Evolutionary conservation across 495 filamentous ascomycete genomes (phyloP).

Genomic region (Neurospora sublineolata): DNA sequence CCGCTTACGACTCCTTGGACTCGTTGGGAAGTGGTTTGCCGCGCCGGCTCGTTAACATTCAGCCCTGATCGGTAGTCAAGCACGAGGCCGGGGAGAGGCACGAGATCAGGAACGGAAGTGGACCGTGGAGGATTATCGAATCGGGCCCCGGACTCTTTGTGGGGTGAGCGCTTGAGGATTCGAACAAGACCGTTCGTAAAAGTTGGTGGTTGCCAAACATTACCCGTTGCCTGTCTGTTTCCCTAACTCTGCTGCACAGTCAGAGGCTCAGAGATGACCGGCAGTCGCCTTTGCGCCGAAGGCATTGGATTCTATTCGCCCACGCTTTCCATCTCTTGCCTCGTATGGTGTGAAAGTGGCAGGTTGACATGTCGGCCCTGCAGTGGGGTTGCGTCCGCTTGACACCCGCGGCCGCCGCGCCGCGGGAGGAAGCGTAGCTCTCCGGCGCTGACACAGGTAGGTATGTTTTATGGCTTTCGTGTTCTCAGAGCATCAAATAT

Average conservation of each 20-base stretch:
- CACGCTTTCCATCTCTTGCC: not conserved
- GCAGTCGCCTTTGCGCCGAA: not conserved
- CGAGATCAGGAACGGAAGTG: not conserved
- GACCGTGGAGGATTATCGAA: not conserved
- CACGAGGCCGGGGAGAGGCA: not conserved
- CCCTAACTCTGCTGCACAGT: too few species aligned
- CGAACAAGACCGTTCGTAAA: not conserved
- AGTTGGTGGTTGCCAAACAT: not conserved
- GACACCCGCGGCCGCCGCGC: not conserved
- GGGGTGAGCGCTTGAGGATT: not conserved
- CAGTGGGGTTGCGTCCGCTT: not conserved
- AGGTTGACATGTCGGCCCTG: not conserved
- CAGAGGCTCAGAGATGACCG: not conserved
- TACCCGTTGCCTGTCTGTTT: too few species aligned
- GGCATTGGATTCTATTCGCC: not conserved
- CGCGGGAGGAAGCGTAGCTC: not conserved
- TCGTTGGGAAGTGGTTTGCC: not conserved
- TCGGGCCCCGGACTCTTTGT: not conserved
- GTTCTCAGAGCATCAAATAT: not conserved
- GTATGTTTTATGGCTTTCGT: not conserved
- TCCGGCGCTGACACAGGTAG: not conserved
- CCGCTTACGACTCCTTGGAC: not conserved
- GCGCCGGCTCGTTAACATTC: not conserved
- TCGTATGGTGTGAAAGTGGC: not conserved
- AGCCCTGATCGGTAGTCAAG: not conserved